Evolutionary conservation across 257 asterid genomes (phyloP).

Genomic region (Nicotiana otophora): DNA sequence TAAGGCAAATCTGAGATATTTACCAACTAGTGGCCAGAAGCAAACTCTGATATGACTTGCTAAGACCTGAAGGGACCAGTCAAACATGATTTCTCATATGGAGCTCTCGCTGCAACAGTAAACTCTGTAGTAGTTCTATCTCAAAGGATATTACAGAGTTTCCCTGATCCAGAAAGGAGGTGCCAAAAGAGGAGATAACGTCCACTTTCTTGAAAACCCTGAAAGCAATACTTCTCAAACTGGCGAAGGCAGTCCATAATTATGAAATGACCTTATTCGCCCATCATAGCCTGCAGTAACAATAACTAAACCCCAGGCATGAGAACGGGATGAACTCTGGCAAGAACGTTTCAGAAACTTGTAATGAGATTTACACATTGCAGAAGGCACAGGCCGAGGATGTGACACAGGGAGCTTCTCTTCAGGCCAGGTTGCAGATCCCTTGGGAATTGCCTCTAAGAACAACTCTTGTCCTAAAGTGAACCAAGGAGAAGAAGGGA

Average conservation of each 20-base stretch:
- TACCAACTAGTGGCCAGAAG: background rate
- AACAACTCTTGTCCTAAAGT: constrained; percentile 53
- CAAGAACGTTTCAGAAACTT: constrained; percentile 63
- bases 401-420: constrained; percentile 71
- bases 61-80: background rate
- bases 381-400: constrained; percentile 23
- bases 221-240: background rate
- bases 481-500: constrained; percentile 36
- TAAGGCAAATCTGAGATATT: no score
- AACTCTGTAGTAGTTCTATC: constrained; percentile 6
- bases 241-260: constrained; percentile 71
- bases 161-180: background rate
- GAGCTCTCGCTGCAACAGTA: background rate
- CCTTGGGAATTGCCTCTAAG: constrained; percentile 51
- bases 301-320: constrained; percentile 81
- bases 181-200: background rate
- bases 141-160: background rate
- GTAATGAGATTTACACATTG: constrained; percentile 56
- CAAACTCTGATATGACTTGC: background rate
- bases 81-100: background rate
- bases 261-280: constrained; percentile 74
- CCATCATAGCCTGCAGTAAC: constrained; percentile 91
- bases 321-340: constrained; percentile 58
- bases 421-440: constrained; percentile 98
- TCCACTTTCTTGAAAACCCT: background rate